Evolutionary conservation across 306 rosid species (phyloP), one percentile per base, ranked within the genome.

Genomic region (Castanea mollissima): DNA sequence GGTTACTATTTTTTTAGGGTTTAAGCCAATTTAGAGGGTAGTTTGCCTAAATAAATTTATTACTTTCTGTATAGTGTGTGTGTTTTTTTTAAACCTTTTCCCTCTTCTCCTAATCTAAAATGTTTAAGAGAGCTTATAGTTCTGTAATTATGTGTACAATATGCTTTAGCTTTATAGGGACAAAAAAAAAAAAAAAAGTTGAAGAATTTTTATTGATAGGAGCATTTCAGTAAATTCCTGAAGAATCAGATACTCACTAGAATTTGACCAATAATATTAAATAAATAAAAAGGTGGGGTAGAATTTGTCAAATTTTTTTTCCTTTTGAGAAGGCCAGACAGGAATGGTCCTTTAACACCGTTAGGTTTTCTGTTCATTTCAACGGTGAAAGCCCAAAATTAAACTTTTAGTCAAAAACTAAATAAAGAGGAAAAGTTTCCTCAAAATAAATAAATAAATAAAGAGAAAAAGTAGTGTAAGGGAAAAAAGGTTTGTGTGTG

Each of bases 171-270:
- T 49, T 49, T 11, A 49, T 49, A 49, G 54, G 54, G 46, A 41
- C 46, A 7, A 41, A 41, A 41, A 49, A 5, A 25, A 25, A 25
- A 25, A 51, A 32, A 52, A 60, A 82, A 74, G 54, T 25, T 69
- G 65, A 80, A 87, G 88, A 83, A 88, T 83, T 81, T 88, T 3
- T 77, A 6, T 88, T 83, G 89, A 81, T 77, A 55, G 35, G 72
- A 84, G 83, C 79, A 78, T 75, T 13, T 81, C 54, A 75, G 82
- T 74, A 85, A 77, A 82, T 79, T 83, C 65, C 72, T 78, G 93
- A 83, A 85, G 97, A 89, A 92, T 85, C 86, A 75, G 93, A 86
- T 88, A 55, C 93, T 79, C 81, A 74, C 70, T 31, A 58, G 75
- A 78, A 74, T 41, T 41, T 41, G 46, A 12, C 46, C 11, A 41